Evolutionary conservation across 73 alveolate species (phyloP).

Genomic region (Blepharisma stoltei): DNA sequence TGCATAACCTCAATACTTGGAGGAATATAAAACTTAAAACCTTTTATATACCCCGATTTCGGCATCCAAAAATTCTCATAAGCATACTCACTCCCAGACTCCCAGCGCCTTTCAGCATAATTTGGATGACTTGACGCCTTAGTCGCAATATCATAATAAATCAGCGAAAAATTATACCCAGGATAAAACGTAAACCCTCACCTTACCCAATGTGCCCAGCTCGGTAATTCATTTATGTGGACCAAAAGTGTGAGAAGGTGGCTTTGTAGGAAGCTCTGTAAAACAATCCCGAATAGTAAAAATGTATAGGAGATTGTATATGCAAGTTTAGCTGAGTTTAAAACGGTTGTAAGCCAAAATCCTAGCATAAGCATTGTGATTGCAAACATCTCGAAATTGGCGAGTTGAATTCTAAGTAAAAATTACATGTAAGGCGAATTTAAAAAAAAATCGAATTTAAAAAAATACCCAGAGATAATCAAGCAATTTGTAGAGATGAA

Average conservation of each 20-base stretch:
- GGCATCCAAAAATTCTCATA: background rate
- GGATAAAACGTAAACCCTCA: background rate
- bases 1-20: background rate
- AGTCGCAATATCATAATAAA: background rate
- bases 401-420: background rate
- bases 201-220: slow-evolving; percentile 1
- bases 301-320: slow-evolving; percentile 15
- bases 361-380: background rate
- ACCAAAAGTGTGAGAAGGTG: background rate
- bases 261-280: background rate
- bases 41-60: background rate
- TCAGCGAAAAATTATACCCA: background rate
- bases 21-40: background rate
- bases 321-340: background rate
- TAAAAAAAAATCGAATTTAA: background rate
- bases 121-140: background rate
- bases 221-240: background rate
- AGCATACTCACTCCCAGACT: background rate
- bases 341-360: background rate
- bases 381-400: background rate
- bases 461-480: background rate
- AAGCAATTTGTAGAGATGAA: background rate
- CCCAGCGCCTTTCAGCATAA: background rate
- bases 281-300: background rate
- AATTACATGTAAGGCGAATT: background rate